A percentile compares a stretch with the other conserved stretches of the same genome.
Evolutionary conservation across 1,284 basidiomycete species (phyloP).

Genomic region (Tylopilus sp.): DNA sequence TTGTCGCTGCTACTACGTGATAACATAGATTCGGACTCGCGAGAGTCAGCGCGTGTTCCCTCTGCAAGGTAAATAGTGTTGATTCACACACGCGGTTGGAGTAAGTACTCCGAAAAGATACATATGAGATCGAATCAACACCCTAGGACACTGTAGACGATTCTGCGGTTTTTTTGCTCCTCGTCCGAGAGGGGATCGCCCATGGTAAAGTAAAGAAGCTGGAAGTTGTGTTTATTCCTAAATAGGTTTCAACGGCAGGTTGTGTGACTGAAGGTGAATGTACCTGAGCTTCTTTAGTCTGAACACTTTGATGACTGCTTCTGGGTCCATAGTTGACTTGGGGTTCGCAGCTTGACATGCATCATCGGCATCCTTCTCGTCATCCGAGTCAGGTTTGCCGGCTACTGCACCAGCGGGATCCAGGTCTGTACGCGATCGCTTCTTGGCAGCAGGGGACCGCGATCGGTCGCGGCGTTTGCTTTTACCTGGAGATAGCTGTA

Average conservation of each 20-base stretch:
- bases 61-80: not conserved
- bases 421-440: conserved; percentile 26
- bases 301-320: conserved; percentile 45
- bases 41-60: not conserved
- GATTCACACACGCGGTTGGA: not conserved
- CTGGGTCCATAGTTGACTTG: conserved; percentile 28
- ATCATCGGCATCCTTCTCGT: conserved; percentile 8
- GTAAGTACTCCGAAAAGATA: not conserved
- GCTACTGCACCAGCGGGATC: conserved; percentile 36
- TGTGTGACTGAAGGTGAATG: conserved; percentile 25
- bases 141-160: conserved; percentile 46
- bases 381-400: conserved; percentile 31
- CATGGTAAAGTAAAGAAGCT: conserved; percentile 71
- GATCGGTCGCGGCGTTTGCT: conserved; percentile 19
- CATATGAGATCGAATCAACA: conserved; percentile 14
- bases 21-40: conserved; percentile 1
- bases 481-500: conserved; percentile 12
- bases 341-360: not conserved
- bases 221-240: conserved; percentile 52
- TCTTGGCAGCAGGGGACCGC: conserved; percentile 18
- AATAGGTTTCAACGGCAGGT: not conserved
- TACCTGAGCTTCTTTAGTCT: conserved; percentile 48
- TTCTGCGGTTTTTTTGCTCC: conserved; percentile 47
- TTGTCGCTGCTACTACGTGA: conserved; percentile 3
- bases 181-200: conserved; percentile 48